Conservation (phyloP, 306 rosid genomes). For the Pueraria montana region DNA sequence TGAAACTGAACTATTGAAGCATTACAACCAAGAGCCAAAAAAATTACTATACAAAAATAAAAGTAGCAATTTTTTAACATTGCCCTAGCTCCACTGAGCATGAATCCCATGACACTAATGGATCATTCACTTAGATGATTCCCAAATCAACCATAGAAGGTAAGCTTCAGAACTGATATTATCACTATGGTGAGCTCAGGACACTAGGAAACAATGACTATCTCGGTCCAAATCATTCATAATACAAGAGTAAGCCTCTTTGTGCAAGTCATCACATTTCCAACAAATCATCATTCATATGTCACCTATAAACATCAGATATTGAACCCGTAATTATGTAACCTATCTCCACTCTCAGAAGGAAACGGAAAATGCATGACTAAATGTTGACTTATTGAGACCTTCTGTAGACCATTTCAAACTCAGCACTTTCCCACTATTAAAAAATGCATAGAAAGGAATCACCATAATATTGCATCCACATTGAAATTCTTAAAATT, state of each 20-base stretch:
- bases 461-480: conserved; percentile 15
- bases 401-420: conserved; percentile 3
- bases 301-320: conserved; percentile 29
- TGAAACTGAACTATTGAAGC: conserved; percentile 35
- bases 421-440: conserved; percentile 26
- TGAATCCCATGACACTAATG: conserved; percentile 38
- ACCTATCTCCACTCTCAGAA: conserved; percentile 29
- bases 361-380: conserved; percentile 15
- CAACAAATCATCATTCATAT: conserved; percentile 15
- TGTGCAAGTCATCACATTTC: conserved; percentile 39
- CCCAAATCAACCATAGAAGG: conserved; percentile 2
- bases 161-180: conserved; percentile 39
- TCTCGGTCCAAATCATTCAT: conserved; percentile 26
- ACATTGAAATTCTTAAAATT: conserved; percentile 7
- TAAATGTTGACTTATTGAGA: conserved; percentile 22
- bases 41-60: conserved; percentile 14
- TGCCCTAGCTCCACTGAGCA: conserved; percentile 17
- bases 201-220: conserved; percentile 36
- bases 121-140: conserved; percentile 38
- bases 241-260: conserved; percentile 19
- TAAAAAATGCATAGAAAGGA: conserved; percentile 15
- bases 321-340: not conserved
- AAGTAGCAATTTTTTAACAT: conserved; percentile 27
- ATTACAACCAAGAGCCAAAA: conserved; percentile 37
- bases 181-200: conserved; percentile 5